Base-by-base conservation (phyloP, 164 flowering plant species). In the Piper betle region DNA sequence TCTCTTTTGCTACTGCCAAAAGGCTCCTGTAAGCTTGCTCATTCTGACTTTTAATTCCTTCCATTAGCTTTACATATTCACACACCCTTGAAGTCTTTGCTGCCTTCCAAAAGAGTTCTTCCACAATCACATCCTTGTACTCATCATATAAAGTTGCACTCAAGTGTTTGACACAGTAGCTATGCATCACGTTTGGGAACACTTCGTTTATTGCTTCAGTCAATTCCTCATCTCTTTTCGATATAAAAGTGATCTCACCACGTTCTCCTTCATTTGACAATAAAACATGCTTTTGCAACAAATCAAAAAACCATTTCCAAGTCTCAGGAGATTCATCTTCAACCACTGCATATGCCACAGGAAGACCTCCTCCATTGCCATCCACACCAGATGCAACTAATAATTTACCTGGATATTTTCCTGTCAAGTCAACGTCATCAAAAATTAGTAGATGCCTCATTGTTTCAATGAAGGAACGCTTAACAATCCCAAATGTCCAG, bases 251-350 rank as follows among this genome's bases (percentile, higher is more conserved):
- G 54, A 19, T 52, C 54, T 15, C 54, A 4, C 18, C 18, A 52
- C 18, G 16, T 17, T 52, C 18, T 25, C 33, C 33, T 25, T 25
- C 33, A 25, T 25, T 25, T 17, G 18, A 5, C 18, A 19, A 15
- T 13, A 52, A 19, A 78, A 73, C 33, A 25, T 25, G 33, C 33
- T 25, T 25, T 25, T 25, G 33, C 33, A 25, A 25, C 33, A 25
- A 25, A 70, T 61, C 69, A 61, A 85, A 61, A 69, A 85, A 82
- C 87, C 87, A 83, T n/a, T 15, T 60, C 91, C 91, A 85, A 68
- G 57, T 80, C 38, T 76, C 84, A 57, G 64, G 66, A 65, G 64
- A 74, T 65, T 82, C 86, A n/a, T 57, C 62, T 67, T 80, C 84
- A 5, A 80, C 83, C 9, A 85, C 39, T 37, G 86, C 80, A 68